Evolutionary conservation across 306 rosid genomes (phyloP).

Genomic region (Quercus engelmannii): DNA sequence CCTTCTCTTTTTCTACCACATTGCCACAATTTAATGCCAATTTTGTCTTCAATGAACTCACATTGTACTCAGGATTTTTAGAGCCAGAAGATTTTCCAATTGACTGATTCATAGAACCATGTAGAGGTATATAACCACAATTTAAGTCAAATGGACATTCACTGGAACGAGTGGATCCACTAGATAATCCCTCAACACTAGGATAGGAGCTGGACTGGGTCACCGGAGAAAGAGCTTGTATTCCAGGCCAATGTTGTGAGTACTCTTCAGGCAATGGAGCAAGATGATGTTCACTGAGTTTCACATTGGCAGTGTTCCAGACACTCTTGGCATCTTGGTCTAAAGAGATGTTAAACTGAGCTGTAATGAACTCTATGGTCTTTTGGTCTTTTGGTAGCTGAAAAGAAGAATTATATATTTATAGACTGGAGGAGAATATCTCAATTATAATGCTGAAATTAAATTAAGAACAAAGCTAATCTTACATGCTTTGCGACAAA

Average conservation of each 20-base stretch:
- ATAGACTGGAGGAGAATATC: not conserved
- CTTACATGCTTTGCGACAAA: conserved; percentile 57
- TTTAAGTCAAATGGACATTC: conserved; percentile 41
- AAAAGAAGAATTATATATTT: conserved; percentile 17
- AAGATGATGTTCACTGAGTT: conserved; percentile 25
- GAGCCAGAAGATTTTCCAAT: conserved; percentile 17
- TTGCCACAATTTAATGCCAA: conserved; percentile 24
- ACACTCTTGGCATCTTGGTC: conserved; percentile 38
- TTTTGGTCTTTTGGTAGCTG: conserved; percentile 59
- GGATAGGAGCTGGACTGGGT: conserved; percentile 37
- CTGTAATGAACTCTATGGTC: conserved; percentile 46
- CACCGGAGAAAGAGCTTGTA: conserved; percentile 19
- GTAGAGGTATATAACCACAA: conserved; percentile 10
- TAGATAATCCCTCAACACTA: conserved; percentile 56
- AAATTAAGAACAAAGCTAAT: not conserved
- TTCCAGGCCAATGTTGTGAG: conserved; percentile 22
- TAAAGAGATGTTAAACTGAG: conserved; percentile 34
- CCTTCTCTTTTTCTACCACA: conserved; percentile 26
- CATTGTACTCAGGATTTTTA: conserved; percentile 13
- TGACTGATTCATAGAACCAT: conserved; percentile 22
- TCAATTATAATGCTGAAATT: not conserved
- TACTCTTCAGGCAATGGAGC: conserved; percentile 17
- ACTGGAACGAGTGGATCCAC: conserved; percentile 50
- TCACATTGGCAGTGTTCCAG: conserved; percentile 17
- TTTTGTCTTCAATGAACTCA: conserved; percentile 24